Base-by-base conservation (phyloP, 169 alveolate genomes). In the Plasmodium fragile region DNA sequence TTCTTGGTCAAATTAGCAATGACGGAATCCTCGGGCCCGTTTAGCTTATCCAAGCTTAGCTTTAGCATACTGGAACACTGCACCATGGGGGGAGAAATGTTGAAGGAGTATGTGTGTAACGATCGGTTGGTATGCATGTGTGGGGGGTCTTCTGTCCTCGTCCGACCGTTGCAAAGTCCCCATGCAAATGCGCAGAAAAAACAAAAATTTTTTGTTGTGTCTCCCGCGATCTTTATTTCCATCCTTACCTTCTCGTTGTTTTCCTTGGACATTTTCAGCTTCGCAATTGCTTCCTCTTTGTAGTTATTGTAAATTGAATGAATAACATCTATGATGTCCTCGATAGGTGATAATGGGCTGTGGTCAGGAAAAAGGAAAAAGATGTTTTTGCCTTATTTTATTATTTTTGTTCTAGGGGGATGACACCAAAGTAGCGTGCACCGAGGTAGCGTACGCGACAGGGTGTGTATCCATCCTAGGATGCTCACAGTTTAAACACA, bases 311-410 rank as follows among this genome's bases (percentile, higher is more conserved):
- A 85, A 25, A 85, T 75, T 1, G 93, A 49, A 55, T 85, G 0
- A n/a, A 85, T 73, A 36, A 85, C 32, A 13, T 85, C 93, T 25
- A 85, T 85, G 52, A 49, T 22, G 41, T 85, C 93, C 65, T 55
- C 81, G 39, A 85, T 41, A 73, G 84, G 84, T 13, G 71, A n/a
- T 18, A 85, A 1, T 39, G 85, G 93, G 45, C 93, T 85, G 79
- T 71, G n/a, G 30, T 70, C 52, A 83, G 45, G 75, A 52, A 18
- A 69, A 41, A 18, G 75, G 34, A 32, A 22, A 10, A 83, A 13
- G 71, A 4, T 18, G 28, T 41, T 39, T 25, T 22, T 41, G 11
- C 5, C 52, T 13, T 39, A 39, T 39, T 39, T 3, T 39, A 39
- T 39, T 39, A 5, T 25, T 0, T 59, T n/a, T n/a, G 7, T 65